phyloP scores from a whole-genome alignment of 2,329 filamentous ascomycete species.

The Geoglossum cookeanum region DNA sequence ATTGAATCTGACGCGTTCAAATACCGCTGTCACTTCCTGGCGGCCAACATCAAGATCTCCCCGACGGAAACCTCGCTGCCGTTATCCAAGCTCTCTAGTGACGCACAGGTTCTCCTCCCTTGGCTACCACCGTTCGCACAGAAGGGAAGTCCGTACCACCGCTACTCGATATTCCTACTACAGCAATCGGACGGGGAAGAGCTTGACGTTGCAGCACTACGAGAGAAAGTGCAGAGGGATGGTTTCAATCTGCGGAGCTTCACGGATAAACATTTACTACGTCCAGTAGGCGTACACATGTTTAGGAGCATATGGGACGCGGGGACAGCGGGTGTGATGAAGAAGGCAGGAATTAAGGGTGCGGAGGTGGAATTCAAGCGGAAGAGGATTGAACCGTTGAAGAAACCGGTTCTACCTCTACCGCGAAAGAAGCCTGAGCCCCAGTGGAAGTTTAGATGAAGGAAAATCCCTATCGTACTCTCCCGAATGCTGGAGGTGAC shows the following conservation, averaged over 20 bases:
- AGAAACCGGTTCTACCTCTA: conserved; percentile 22
- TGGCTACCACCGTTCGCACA: conserved; percentile 79
- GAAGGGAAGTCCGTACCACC: conserved; percentile 82
- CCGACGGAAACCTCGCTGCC: conserved; percentile 41
- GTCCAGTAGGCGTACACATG: conserved; percentile 62
- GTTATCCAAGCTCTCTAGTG: conserved; percentile 39
- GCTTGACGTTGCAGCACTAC: conserved; percentile 39
- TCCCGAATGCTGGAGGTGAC: too few relatives aligned
- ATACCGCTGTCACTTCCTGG: conserved; percentile 74
- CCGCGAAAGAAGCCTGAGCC: conserved; percentile 1
- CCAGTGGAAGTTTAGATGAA: background rate
- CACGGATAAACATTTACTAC: conserved; percentile 46
- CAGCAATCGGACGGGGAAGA: conserved; percentile 48
- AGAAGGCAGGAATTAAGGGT: conserved; percentile 52
- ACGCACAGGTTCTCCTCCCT: conserved; percentile 49
- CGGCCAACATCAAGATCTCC: conserved; percentile 49
- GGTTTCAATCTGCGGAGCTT: conserved; percentile 60
- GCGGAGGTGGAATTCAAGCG: conserved; percentile 71
- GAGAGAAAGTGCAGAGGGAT: conserved; percentile 35
- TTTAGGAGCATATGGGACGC: conserved; percentile 89
- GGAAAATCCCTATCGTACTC: too few relatives aligned
- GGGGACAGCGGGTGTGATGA: conserved; percentile 72
- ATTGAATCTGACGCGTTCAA: conserved; percentile 54
- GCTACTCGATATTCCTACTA: conserved; percentile 64
- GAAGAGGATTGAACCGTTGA: conserved; percentile 50